These are phyloP conservation scores for Coemansia sp. DNA, from an alignment of 192 early-diverging fungal species.

Conservation along the genomic window DNA sequence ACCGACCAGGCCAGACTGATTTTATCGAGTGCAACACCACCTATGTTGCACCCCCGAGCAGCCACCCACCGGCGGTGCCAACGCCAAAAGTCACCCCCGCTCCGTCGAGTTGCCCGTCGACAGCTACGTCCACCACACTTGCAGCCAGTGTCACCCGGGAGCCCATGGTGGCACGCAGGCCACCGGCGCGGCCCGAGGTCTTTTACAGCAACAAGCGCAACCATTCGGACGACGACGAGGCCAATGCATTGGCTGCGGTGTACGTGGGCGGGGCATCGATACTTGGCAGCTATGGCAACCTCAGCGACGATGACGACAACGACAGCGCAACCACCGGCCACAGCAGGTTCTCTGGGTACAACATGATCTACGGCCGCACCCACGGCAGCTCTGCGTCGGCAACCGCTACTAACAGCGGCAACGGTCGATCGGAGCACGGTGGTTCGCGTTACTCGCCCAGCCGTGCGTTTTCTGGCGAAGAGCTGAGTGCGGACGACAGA, in stretches of 20 bases:
- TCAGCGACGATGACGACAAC: constrained; percentile 24
- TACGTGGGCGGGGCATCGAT: constrained; percentile 32
- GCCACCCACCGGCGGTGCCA: neutral
- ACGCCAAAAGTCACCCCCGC: neutral
- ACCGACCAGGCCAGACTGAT: constrained; percentile 21
- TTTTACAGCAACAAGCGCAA: constrained; percentile 19
- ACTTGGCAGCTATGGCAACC: constrained; percentile 22
- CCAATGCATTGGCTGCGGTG: constrained; percentile 35
- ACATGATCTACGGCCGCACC: constrained; percentile 4
- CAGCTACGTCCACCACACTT: neutral
- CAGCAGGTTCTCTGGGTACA: constrained; percentile 2
- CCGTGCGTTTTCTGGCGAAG: neutral
- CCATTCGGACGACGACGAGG: constrained; percentile 33
- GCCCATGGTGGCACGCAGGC: neutral
- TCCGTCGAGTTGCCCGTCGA: constrained; percentile 1
- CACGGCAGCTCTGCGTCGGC: neutral
- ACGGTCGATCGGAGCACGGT: neutral
- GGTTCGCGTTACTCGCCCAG: neutral
- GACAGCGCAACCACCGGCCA: neutral
- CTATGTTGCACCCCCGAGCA: neutral
- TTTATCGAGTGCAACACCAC: constrained; percentile 31
- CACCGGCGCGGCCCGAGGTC: constrained; percentile 9
- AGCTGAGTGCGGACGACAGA: neutral
- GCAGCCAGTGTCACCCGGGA: neutral
- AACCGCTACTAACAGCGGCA: neutral